Evolutionary conservation across 257 asterid genomes (phyloP).

Genomic region (Solanum rostratum): DNA sequence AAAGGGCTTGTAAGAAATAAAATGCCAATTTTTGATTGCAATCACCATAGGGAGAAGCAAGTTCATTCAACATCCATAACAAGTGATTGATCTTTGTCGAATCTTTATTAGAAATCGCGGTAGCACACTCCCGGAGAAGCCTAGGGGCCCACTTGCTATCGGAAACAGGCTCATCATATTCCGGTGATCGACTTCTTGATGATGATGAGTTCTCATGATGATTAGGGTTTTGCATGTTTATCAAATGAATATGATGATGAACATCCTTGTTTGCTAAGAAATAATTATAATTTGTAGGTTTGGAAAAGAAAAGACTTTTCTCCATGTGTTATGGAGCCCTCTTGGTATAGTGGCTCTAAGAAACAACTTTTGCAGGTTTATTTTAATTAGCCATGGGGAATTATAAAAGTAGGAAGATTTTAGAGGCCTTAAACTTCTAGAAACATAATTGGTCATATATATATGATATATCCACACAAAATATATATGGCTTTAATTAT

Average conservation of each 20-base stretch:
- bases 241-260: constrained; percentile 21
- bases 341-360: neutral
- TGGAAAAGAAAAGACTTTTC: constrained; percentile 28
- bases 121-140: constrained; percentile 63
- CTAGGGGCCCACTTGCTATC: constrained; percentile 53
- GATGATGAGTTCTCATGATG: constrained; percentile 9
- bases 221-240: constrained; percentile 5
- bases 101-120: constrained; percentile 55
- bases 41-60: constrained; percentile 93
- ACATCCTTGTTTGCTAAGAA: neutral
- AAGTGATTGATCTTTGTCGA: constrained; percentile 61
- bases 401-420: neutral
- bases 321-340: constrained; percentile 34
- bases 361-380: constrained; percentile 10
- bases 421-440: neutral
- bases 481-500: neutral
- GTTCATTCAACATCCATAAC: constrained; percentile 88
- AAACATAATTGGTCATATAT: neutral
- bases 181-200: constrained; percentile 24
- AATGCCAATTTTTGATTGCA: constrained; percentile 67
- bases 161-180: constrained; percentile 13
- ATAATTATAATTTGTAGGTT: constrained; percentile 9
- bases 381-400: constrained; percentile 9
- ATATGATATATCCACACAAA: neutral
- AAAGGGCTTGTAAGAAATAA: constrained; percentile 76